Percentiles rank a stretch among this genome's conserved stretches.
phyloP scores from a whole-genome alignment of 2,329 filamentous ascomycete species.

The Macrophomina pseudophaseolina region DNA sequence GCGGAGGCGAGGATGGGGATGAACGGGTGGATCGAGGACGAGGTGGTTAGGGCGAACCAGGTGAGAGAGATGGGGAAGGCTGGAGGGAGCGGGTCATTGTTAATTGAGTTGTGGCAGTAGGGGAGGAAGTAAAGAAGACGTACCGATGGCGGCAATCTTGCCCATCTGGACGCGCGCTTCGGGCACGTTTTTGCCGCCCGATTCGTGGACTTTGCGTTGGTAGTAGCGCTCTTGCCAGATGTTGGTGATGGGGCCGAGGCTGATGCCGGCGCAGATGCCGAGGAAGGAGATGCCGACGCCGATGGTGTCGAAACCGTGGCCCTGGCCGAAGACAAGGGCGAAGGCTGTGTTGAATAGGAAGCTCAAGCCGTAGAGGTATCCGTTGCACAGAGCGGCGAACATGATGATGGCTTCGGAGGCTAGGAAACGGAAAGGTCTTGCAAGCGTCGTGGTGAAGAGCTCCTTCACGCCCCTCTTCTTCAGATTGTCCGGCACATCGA shows the following conservation, averaged over 20 bases:
- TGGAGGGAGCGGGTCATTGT: neutral
- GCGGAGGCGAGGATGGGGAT: conserved; percentile 56
- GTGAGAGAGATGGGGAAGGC: conserved; percentile 35
- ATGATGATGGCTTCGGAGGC: conserved; percentile 55
- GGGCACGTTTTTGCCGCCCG: conserved; percentile 44
- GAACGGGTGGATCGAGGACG: conserved; percentile 38
- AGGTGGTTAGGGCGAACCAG: conserved; percentile 29
- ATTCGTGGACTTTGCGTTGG: conserved; percentile 40
- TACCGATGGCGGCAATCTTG: conserved; percentile 47
- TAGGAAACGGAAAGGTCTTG: conserved; percentile 55
- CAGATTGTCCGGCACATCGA: conserved; percentile 45
- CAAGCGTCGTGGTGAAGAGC: conserved; percentile 50
- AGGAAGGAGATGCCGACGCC: conserved; percentile 50
- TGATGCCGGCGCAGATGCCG: conserved; percentile 49
- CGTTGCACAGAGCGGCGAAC: conserved; percentile 56
- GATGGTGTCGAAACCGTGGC: conserved; percentile 49
- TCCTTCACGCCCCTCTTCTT: conserved; percentile 46
- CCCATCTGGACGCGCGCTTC: conserved; percentile 51
- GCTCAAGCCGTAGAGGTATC: conserved; percentile 55
- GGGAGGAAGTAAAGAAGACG: conserved; percentile 29
- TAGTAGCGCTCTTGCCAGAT: conserved; percentile 53
- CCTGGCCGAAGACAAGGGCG: conserved; percentile 54
- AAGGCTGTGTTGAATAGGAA: conserved; percentile 59
- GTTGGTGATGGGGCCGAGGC: conserved; percentile 51
- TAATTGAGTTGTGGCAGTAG: conserved; percentile 24